These are phyloP conservation scores for Ophidiomyces ophidiicola DNA, from an alignment of 2,329 filamentous ascomycete species.

Conservation along the genomic window DNA sequence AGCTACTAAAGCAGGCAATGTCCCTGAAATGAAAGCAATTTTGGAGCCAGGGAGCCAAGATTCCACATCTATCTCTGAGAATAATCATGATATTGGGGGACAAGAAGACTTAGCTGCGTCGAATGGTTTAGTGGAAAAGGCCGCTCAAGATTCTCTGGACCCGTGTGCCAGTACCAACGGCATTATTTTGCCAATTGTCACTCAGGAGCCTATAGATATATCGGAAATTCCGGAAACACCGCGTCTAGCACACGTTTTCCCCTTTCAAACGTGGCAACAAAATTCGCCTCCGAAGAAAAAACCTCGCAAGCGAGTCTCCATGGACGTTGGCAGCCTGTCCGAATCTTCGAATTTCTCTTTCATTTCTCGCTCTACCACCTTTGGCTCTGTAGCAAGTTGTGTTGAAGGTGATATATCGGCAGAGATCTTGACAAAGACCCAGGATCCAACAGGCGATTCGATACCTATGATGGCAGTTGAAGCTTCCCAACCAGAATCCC, in stretches of 20 bases:
- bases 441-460: conserved; percentile 62
- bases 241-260: conserved; percentile 70
- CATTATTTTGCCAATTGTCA: conserved; percentile 1
- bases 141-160: conserved; percentile 23
- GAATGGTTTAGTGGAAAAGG: neutral
- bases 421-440: conserved; percentile 46
- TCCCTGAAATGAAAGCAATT: conserved; percentile 62
- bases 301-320: conserved; percentile 64
- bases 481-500: conserved; percentile 54
- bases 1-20: conserved; percentile 62
- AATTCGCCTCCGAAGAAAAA: conserved; percentile 31
- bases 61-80: conserved; percentile 25
- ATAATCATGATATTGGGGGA: conserved; percentile 30
- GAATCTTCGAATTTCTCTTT: conserved; percentile 75
- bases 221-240: conserved; percentile 22
- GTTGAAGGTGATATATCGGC: conserved; percentile 80
- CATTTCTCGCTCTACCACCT: conserved; percentile 64
- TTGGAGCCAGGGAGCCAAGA: conserved; percentile 55
- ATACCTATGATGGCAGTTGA: conserved; percentile 78
- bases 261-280: conserved; percentile 57
- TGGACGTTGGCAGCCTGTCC: conserved; percentile 82
- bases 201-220: conserved; percentile 10
- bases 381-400: conserved; percentile 59
- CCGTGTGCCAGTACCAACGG: conserved; percentile 2
- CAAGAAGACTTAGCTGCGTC: conserved; percentile 11